Conservation (phyloP, 73 alveolate genomes). For the Paraurostyla sp. region DNA sequence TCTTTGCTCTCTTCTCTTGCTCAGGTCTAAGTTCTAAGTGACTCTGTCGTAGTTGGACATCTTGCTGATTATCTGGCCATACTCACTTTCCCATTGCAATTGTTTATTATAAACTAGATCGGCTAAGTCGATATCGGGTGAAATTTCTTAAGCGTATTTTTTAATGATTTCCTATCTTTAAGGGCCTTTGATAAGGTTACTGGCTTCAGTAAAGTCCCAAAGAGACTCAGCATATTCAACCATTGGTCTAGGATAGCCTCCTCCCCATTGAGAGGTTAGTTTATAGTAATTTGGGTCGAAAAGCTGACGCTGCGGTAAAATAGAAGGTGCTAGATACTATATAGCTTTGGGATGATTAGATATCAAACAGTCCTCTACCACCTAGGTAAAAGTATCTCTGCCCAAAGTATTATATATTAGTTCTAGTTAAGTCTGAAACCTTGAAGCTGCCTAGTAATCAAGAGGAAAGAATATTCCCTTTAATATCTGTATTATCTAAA, state of each 20-base stretch:
- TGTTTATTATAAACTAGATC: neutral
- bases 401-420: neutral
- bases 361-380: neutral
- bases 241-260: constrained; percentile 51
- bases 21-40: neutral
- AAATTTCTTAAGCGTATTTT: neutral
- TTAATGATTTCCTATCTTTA: neutral
- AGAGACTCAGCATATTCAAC: constrained; percentile 36
- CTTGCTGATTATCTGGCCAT: neutral
- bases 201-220: constrained; percentile 31
- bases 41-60: neutral
- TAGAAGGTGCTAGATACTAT: constrained; percentile 12
- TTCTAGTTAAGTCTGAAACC: constrained; percentile 10
- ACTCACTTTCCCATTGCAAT: neutral
- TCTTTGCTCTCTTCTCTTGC: neutral
- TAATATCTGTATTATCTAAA: neutral
- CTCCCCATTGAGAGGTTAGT: constrained; percentile 37
- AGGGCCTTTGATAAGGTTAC: neutral
- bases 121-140: constrained; percentile 37
- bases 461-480: constrained; percentile 1
- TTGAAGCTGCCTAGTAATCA: neutral
- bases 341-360: constrained; percentile 43
- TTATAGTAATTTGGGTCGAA: constrained; percentile 21
- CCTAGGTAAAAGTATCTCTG: neutral
- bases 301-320: neutral